Percentiles rank a stretch among this genome's conserved stretches.
These are phyloP conservation scores for Eragrostis nindensis DNA, from an alignment of 176 grass and related monocot species.

Conservation along the genomic window DNA sequence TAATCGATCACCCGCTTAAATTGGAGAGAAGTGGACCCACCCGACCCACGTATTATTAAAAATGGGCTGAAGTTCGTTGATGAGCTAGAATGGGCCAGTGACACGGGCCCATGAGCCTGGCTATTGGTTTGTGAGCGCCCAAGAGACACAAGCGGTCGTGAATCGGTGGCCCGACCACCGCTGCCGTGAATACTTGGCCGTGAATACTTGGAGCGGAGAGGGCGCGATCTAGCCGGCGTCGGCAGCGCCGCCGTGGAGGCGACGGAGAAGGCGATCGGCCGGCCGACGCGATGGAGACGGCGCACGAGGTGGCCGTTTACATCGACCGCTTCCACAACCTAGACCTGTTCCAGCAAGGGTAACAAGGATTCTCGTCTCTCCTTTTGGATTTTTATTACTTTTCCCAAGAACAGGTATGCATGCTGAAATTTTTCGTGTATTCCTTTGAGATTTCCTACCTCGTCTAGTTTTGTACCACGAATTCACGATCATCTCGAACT, in stretches of 20 bases:
- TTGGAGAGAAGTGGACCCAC: too few relatives aligned
- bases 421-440: not conserved
- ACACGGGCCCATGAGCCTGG: not conserved
- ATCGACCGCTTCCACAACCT: constrained; percentile 88
- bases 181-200: too few relatives aligned
- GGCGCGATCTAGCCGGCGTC: not conserved
- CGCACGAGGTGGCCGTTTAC: constrained; percentile 85
- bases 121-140: not conserved
- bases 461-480: not conserved
- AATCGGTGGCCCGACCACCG: too few relatives aligned
- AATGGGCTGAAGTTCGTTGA: too few relatives aligned
- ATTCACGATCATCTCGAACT: not conserved
- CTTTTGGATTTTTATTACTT: not conserved
- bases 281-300: constrained; percentile 72
- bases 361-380: constrained; percentile 12
- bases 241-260: not conserved
- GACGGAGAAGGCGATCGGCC: not conserved
- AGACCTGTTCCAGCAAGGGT: constrained; percentile 89
- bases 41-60: too few relatives aligned
- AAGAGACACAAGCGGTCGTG: not conserved
- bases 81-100: not conserved
- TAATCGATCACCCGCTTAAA: too few relatives aligned
- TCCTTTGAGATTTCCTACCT: not conserved
- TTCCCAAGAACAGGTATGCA: not conserved
- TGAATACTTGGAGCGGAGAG: not conserved